Base-by-base conservation (phyloP, 768 basidiomycete species). In the button mushroom (Agaricus bisporus) region DNA sequence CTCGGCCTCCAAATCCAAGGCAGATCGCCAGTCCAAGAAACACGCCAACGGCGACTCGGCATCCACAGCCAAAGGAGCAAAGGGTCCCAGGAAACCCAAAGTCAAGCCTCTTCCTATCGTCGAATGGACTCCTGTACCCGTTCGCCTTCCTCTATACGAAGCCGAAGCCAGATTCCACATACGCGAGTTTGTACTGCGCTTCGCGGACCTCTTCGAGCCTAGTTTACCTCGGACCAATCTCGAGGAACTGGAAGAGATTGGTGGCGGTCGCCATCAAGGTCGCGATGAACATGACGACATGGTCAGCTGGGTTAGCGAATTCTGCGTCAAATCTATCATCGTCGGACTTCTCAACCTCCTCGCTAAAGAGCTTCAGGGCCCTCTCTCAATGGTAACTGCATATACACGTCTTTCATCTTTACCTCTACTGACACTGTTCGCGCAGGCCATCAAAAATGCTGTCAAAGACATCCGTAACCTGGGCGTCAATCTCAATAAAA, bases 111-210 rank as follows among this genome's bases (percentile, higher is more conserved):
- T 81, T 26, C 77, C 82, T 5, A 56, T 68, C 53, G 69, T 83
- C 38, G 67, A 68, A 44, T 91, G 88, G 88, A 77, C 69, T 4
- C 60, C 63, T 5, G 63, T 87, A 5, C 70, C 70, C 1, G 70
- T 74, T 11, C 60, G 58, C 28, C 68, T 86, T 12, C 66, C 72
- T 5, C 68, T 71, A 37, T 61, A 70, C 0, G 77, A 80, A 38
- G 80, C 76, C 1, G 75, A 86, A 57, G 73, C 76, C 25, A 82
- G 88, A 9, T 77, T 91, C 44, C 71, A 80, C 59, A 83, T 91
- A 41, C 81, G 89, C 53, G 89, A 91, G 66, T 92, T 90, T 63
- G 63, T 80, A 10, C 62, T 86, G 44, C 77, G 89, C 32, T 91
- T 91, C 58, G 70, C 73, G 1, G 69, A 72, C 26, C 51, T 80